These are phyloP conservation scores for Epichloe gansuensis DNA, from an alignment of 2,329 filamentous ascomycete genomes.

Conservation along the genomic window DNA sequence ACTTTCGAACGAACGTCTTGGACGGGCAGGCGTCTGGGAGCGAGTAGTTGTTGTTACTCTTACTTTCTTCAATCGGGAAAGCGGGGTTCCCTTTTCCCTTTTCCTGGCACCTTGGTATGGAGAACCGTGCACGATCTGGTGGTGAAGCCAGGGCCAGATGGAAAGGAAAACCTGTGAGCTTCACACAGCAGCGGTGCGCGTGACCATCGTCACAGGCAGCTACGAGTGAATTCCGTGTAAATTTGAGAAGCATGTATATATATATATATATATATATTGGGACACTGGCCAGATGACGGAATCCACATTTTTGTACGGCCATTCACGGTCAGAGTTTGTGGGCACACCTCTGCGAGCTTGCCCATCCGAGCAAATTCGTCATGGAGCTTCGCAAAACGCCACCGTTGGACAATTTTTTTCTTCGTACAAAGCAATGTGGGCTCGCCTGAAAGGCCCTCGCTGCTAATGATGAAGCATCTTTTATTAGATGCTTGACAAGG, in stretches of 20 bases:
- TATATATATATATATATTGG: neutral
- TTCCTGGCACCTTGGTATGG: no score
- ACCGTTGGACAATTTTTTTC: constrained; percentile 9
- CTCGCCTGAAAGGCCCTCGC: neutral
- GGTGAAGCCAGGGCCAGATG: no score
- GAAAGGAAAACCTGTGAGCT: no score
- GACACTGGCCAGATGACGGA: constrained; percentile 3
- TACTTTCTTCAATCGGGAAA: no score
- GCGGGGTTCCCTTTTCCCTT: no score
- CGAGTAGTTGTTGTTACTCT: no score
- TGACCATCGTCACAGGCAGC: neutral
- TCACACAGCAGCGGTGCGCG: neutral
- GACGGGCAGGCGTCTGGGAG: no score
- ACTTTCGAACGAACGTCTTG: no score
- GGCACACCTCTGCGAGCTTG: neutral
- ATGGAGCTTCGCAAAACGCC: constrained; percentile 21
- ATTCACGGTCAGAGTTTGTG: constrained; percentile 5
- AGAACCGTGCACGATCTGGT: no score
- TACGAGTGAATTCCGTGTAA: neutral
- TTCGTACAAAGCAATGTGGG: neutral
- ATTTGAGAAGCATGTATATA: constrained; percentile 5
- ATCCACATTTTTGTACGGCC: constrained; percentile 13
- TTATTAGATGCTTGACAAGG: neutral
- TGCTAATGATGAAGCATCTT: neutral
- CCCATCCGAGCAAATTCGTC: constrained; percentile 1